Percentiles rank a stretch among this genome's conserved stretches.
These are phyloP conservation scores for Leccinellum luteum DNA, from an alignment of 768 basidiomycete genomes.

Conservation along the genomic window DNA sequence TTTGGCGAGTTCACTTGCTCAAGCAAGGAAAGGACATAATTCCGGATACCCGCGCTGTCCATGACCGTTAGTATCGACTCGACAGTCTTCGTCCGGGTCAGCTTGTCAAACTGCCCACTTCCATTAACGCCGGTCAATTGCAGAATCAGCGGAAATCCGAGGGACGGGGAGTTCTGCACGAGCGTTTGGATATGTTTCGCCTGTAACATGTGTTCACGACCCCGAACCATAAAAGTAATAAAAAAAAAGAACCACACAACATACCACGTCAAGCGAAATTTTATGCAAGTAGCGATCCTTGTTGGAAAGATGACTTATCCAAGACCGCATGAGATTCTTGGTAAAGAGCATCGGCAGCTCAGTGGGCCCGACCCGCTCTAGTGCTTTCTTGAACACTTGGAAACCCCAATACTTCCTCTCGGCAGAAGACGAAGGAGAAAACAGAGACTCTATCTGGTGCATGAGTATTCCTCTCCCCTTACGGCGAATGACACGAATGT, in stretches of 20 bases:
- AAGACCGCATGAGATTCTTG: conserved; percentile 92
- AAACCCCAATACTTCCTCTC: conserved; percentile 98
- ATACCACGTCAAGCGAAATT: conserved; percentile 78
- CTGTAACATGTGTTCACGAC: conserved; percentile 37
- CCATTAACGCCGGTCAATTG: conserved; percentile 84
- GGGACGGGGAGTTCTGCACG: conserved; percentile 70
- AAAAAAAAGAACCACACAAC: conserved; percentile 23
- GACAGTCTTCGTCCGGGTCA: conserved; percentile 91
- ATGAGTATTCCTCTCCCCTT: conserved; percentile 1
- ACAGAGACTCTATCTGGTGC: conserved; percentile 67
- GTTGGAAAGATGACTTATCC: conserved; percentile 94
- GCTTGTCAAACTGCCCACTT: conserved; percentile 83
- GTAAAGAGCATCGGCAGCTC: conserved; percentile 88
- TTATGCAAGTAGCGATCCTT: conserved; percentile 88
- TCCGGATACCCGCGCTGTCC: conserved; percentile 69
- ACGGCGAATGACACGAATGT: neutral
- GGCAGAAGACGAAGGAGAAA: conserved; percentile 76
- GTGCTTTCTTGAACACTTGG: conserved; percentile 78
- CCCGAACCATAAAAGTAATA: neutral
- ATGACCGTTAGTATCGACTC: conserved; percentile 78
- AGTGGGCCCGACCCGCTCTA: conserved; percentile 60
- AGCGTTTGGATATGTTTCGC: conserved; percentile 72
- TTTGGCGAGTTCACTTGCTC: conserved; percentile 53
- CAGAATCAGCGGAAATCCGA: conserved; percentile 82
- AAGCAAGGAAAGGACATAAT: conserved; percentile 72